Conservation (phyloP, 345 rosid species). For the Kernera saxatilis region DNA sequence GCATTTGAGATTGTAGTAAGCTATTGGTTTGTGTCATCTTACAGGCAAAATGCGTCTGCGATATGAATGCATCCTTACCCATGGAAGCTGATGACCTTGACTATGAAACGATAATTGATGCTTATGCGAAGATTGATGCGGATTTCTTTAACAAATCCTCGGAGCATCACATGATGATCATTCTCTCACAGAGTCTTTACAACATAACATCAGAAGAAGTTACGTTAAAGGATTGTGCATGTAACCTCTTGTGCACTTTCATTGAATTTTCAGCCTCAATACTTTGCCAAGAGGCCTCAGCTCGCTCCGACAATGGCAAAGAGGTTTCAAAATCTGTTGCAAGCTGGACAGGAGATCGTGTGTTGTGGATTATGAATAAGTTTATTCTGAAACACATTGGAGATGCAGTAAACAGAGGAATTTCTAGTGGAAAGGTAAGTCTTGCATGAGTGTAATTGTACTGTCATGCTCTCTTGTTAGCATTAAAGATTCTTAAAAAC, state of each 20-base stretch:
- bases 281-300: conserved; percentile 32
- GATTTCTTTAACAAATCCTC: conserved; percentile 38
- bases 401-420: conserved; percentile 47
- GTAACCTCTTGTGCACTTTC: conserved; percentile 51
- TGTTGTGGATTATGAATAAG: conserved; percentile 48
- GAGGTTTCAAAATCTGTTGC: conserved; percentile 26
- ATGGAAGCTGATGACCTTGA: conserved; percentile 70
- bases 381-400: conserved; percentile 64
- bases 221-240: conserved; percentile 60
- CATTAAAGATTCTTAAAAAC: not conserved
- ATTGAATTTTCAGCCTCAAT: conserved; percentile 54
- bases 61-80: conserved; percentile 60
- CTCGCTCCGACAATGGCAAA: conserved; percentile 21
- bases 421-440: conserved; percentile 48
- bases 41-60: conserved; percentile 56
- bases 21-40: conserved; percentile 9
- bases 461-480: not conserved
- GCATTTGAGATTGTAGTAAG: not conserved
- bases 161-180: conserved; percentile 49
- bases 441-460: not conserved
- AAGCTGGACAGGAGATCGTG: conserved; percentile 46
- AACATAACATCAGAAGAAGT: conserved; percentile 62
- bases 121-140: conserved; percentile 53
- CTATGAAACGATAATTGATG: conserved; percentile 51
- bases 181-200: conserved; percentile 68